Evolutionary conservation across 495 filamentous ascomycete genomes (phyloP), one percentile per base, ranked within the genome.

Genomic region (Aspergillus taichungensis): DNA sequence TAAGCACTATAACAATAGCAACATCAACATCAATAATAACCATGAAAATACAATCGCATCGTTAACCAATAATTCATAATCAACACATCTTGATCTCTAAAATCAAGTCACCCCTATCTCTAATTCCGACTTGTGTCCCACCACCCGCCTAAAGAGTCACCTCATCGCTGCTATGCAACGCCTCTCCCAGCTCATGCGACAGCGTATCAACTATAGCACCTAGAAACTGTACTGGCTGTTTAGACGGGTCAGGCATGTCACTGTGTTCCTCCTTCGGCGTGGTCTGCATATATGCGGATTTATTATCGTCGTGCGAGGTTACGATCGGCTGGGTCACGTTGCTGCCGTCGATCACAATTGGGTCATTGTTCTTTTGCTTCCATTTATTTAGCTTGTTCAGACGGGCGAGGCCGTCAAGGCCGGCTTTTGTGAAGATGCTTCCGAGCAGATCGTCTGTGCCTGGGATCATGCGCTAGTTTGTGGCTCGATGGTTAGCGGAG

Each of bases 91-190:
- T 24, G 18, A 24, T 24, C 18, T 4, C 18, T 4, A 24, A 4
- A 24, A 24, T 24, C 18, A 24, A 24, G 18, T 4, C 18, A 24
- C 18, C 18, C 18, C 18, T 4, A 24, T 24, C 18, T 24, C 18
- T 24, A 24, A 24, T 24, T 4, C 18, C 4, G 18, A 24, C 18
- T 2, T 24, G 18, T 2, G 4, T 24, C 18, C 18, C 13, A 13
- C 6, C 8, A 28, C 7, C 7, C 29, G 13, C 33, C 40, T 41
- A 54, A 42, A 67, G 37, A 6, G 45, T 50, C 37, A 58, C 11
- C 51, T 70, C 67, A 46, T 70, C 67, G 14, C 57, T 61, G 28
- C 61, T 62, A 49, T 67, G 47, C 24, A 63, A n/a, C 35, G 43
- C 36, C 37, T 61, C 43, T 2, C 46, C 51, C 9, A 67, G 41